These are phyloP conservation scores for Torrubiella hemipterigena DNA, from an alignment of 2,329 filamentous ascomycete genomes.

Conservation along the genomic window DNA sequence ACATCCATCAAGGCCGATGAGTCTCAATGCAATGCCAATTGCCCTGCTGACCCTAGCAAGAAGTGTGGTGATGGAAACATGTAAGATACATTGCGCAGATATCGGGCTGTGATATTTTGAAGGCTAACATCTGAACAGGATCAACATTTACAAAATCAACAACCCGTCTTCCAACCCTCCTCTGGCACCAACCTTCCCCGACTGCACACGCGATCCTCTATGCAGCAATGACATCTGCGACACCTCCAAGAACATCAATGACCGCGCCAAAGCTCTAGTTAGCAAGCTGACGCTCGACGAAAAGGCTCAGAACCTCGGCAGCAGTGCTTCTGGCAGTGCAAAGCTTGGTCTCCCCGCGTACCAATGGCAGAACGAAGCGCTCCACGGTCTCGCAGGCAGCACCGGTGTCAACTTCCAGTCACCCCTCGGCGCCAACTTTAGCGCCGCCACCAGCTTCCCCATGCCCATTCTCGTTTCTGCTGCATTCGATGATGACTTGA, in stretches of 20 bases:
- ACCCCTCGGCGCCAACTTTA: slow-evolving; percentile 29
- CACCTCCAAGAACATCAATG: slow-evolving; percentile 14
- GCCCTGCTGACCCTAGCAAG: slow-evolving; percentile 7
- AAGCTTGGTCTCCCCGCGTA: slow-evolving; percentile 46
- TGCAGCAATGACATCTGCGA: slow-evolving; percentile 32
- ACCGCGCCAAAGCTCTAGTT: slow-evolving; percentile 18
- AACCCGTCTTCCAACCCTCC: slow-evolving; percentile 7
- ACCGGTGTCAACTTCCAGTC: slow-evolving; percentile 30
- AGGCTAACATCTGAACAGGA: slow-evolving; percentile 4
- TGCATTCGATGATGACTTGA: slow-evolving; percentile 51
- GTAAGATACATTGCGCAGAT: too few species aligned
- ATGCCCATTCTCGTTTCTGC: slow-evolving; percentile 51
- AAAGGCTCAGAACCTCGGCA: slow-evolving; percentile 17
- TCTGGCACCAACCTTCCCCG: slow-evolving; percentile 9
- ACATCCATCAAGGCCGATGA: slow-evolving; percentile 7
- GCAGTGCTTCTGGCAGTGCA: slow-evolving; percentile 26
- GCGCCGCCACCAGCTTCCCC: slow-evolving; percentile 52
- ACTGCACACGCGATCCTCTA: slow-evolving; percentile 15
- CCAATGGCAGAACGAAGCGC: slow-evolving; percentile 49
- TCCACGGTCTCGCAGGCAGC: slow-evolving; percentile 46
- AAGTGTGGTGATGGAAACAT: slow-evolving; percentile 7
- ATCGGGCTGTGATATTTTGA: too few species aligned
- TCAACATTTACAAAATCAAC: slow-evolving; percentile 8
- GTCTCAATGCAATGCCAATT: slow-evolving; percentile 6
- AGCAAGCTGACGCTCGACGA: slow-evolving; percentile 18